Evolutionary conservation across 2,329 filamentous ascomycete genomes (phyloP).

Genomic region (Curvularia eragrostidis): DNA sequence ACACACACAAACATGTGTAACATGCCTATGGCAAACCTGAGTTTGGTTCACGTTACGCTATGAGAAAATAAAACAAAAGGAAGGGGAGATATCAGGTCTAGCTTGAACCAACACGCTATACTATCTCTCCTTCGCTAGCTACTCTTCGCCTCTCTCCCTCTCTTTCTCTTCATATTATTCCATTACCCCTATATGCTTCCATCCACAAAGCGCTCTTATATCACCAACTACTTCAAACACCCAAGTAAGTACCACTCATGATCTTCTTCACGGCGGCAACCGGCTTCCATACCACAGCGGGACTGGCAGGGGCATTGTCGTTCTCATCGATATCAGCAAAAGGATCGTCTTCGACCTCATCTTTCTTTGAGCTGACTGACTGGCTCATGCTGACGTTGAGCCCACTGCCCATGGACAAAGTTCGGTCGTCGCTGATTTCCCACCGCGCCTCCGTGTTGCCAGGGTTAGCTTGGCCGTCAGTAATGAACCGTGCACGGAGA

Average conservation of each 20-base stretch:
- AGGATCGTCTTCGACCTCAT: conserved; percentile 64
- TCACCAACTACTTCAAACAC: conserved; percentile 26
- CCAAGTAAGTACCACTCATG: conserved; percentile 48
- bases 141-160: not conserved
- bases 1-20: not conserved
- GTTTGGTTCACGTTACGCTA: conserved; percentile 1
- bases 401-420: conserved; percentile 62
- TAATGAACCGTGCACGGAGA: conserved; percentile 82
- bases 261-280: conserved; percentile 47
- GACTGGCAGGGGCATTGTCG: conserved; percentile 28
- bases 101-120: not conserved
- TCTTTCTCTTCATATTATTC: not conserved
- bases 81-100: not conserved
- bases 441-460: conserved; percentile 84
- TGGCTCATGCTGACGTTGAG: conserved; percentile 62
- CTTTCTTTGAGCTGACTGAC: conserved; percentile 50
- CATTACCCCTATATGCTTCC: not conserved
- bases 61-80: not conserved
- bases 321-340: conserved; percentile 69
- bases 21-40: not conserved
- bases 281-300: conserved; percentile 41
- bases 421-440: conserved; percentile 67
- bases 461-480: conserved; percentile 72
- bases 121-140: not conserved
- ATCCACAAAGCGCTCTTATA: not conserved